Evolutionary conservation across 1,139 yeast genomes (phyloP), one percentile per base, ranked within the genome.

Genomic region (Cylindricascospora bacillispora): DNA sequence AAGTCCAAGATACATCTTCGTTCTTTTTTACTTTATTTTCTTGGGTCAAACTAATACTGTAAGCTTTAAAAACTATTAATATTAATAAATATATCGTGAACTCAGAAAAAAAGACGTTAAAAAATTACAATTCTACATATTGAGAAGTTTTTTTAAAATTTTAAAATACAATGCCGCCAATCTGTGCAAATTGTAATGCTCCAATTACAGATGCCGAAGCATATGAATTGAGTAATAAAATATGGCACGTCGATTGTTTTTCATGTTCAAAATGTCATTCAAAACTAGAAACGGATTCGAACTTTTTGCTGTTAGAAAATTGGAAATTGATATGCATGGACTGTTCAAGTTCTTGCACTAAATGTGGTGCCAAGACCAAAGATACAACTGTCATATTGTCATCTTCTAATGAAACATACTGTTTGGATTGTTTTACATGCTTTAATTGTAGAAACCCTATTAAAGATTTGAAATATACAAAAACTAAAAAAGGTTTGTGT

Each of bases 241-340:
- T 93, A 41, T 86, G 97, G 97, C 97, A 86, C 52, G 79, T 82
- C 36, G 70, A 77, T 39, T 85, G 95, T 43, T 86, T 86, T 57
- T 69, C 73, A 35, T 86, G 97, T 56, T 76, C 89, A 34, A 78
- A 78, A 44, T 86, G 97, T 54, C 63, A 67, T 25, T 64, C 70
- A 39, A 67, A 75, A 27, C 60, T 89, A 34, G 93, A 92, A 14
- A 79, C 92, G 40, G 77, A 82, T 49, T 75, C 92, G 25, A 82
- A 82, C 51, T 80, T 89, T 52, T 63, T 89, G 32, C 94, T 85
- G 4, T 62, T 86, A 31, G 95, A 95, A 2, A 82, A 86, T 39
- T 95, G 97, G 18, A 76, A 78, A 35, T 61, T 89, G 34, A 82
- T 89, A 16, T 89, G 98, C 54, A 73, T 83, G 30, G 78, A 77